Evolutionary conservation across 352 stramenopile genomes (phyloP).

Genomic region (Globisporangium paroecandrum): DNA sequence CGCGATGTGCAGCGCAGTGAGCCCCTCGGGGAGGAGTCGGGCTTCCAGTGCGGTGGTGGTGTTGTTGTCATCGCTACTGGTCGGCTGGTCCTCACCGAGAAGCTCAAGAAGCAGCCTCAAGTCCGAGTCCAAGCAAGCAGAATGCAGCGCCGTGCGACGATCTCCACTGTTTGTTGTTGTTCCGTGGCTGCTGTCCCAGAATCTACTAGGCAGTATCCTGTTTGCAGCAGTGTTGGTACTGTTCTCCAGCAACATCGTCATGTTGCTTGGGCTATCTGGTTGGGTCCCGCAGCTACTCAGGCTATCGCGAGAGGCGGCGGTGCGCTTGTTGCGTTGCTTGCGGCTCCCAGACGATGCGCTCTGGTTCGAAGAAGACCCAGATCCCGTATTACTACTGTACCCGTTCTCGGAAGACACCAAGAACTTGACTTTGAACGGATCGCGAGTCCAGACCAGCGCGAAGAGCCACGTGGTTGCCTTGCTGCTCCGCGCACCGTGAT

Average conservation of each 20-base stretch:
- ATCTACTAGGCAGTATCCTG: not conserved
- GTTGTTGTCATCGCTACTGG: not conserved
- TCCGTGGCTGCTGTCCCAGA: not conserved
- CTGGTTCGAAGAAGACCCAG: not conserved
- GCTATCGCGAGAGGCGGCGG: not conserved
- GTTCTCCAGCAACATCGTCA: not conserved
- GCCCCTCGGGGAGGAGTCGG: conserved; percentile 10
- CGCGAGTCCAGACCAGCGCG: conserved; percentile 17
- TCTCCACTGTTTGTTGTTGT: not conserved
- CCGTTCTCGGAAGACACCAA: conserved; percentile 18
- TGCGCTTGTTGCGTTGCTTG: not conserved
- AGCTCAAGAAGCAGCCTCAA: not conserved
- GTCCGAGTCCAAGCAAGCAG: conserved; percentile 12
- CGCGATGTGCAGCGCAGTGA: conserved; percentile 32
- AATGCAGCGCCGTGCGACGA: conserved; percentile 2
- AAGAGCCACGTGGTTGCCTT: conserved; percentile 22
- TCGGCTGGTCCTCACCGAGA: conserved; percentile 1
- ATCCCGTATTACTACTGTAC: not conserved
- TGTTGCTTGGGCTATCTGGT: conserved; percentile 4
- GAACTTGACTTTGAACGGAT: conserved; percentile 31
- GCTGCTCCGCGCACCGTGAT: conserved; percentile 24
- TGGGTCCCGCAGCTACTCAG: conserved; percentile 13
- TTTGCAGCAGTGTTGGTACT: not conserved
- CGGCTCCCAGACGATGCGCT: conserved; percentile 10
- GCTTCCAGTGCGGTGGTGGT: conserved; percentile 3